Percentiles rank a stretch among this genome's conserved stretches.
phyloP scores from a whole-genome alignment of 148 eudicot genomes.

The Rhododendron molle region DNA sequence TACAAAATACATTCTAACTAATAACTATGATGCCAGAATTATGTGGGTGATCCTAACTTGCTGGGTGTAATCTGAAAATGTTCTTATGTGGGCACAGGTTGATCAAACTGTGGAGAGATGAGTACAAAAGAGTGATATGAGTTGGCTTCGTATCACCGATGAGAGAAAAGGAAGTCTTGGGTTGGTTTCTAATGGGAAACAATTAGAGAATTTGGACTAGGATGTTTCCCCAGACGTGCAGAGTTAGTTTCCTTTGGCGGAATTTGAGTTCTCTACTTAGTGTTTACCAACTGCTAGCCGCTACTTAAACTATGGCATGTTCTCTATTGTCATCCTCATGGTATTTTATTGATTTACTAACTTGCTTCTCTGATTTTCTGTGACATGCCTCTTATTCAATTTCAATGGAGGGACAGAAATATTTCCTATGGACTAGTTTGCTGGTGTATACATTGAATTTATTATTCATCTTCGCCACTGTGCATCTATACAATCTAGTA shows the following conservation, averaged over 20 bases:
- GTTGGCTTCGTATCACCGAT: neutral
- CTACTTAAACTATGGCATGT: neutral
- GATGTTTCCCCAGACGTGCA: too few relatives aligned
- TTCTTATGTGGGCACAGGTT: neutral
- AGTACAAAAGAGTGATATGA: neutral
- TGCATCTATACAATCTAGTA: neutral
- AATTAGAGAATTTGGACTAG: too few relatives aligned
- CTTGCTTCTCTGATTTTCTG: neutral
- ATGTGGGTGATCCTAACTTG: neutral
- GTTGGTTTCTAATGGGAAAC: too few relatives aligned
- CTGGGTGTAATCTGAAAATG: neutral
- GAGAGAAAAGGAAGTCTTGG: too few relatives aligned
- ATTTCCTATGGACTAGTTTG: neutral
- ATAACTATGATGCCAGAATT: neutral
- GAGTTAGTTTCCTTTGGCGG: neutral
- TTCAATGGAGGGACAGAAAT: neutral
- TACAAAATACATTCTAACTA: neutral
- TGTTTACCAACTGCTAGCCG: neutral
- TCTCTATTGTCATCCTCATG: neutral
- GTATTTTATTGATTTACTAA: neutral
- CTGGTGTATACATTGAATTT: neutral
- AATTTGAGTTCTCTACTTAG: neutral
- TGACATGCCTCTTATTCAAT: neutral
- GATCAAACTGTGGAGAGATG: neutral
- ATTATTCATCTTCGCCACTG: neutral